Evolutionary conservation across 352 stramenopile genomes (phyloP), one percentile per base, ranked within the genome.

Genomic region (Phytopythium oedochilum): DNA sequence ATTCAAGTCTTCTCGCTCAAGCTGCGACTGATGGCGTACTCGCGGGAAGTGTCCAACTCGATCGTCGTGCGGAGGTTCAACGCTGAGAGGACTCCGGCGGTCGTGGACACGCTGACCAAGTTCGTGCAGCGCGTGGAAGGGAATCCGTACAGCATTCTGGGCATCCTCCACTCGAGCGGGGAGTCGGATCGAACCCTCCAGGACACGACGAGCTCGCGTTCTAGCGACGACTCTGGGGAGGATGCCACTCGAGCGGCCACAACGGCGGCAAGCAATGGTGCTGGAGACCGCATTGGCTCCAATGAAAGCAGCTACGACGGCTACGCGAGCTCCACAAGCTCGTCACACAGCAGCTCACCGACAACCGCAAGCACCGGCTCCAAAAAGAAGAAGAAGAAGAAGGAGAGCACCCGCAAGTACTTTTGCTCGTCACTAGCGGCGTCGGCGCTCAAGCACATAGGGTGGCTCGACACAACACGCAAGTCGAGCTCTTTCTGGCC

Each of bases 371-470:
- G 38, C 32, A 9, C 7, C 10, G 10, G 23, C 1, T 39, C 31
- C 2, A 36, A 62, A 40, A 53, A 49, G 12, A 36, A 65, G 28
- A 47, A 40, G 23, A 56, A 51, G 25, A 84, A 86, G 57, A 36
- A 36, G n/a, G n/a, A n/a, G 32, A 36, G 32, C 32, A 15, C 32
- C 7, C 78, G 75, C 39, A 92, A 92, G 63, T 94, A 92, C 52
- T 92, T 94, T 69, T 94, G 84, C 53, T 94, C 84, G 15, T 90
- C 82, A 35, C 68, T 94, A 11, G 84, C 80, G 14, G 84, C 84
- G 6, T 78, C 82, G n/a, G 75, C 82, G 12, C 75, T 89, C 46
- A 92, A 91, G 55, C 70, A 92, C 17, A 29, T 94, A 7, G 82
- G 82, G 0, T 94, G 84, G 84, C 58, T 94, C 31, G 46, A 86